Percentiles rank a stretch among this genome's conserved stretches.
phyloP scores from a whole-genome alignment of 2,329 filamentous ascomycete species.

The Mollisiaceae sp. region DNA sequence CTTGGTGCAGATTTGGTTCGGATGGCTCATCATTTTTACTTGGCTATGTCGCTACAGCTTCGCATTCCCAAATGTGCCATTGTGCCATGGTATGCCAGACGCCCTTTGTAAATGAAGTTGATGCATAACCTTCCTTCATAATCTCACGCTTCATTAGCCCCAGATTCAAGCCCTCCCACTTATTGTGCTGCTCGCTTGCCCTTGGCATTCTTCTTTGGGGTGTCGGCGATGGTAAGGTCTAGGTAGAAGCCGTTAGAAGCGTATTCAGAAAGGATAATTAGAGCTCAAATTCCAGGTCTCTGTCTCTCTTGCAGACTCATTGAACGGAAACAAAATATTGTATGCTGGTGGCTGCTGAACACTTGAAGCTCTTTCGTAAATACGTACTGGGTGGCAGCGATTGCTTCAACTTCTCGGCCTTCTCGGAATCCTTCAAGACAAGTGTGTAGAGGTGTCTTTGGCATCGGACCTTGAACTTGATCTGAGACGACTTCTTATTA shows the following conservation, averaged over 20 bases:
- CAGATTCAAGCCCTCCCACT: slow-evolving; percentile 15
- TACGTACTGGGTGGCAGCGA: slow-evolving; percentile 92
- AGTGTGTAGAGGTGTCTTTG: slow-evolving; percentile 95
- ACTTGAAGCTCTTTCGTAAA: slow-evolving; percentile 38
- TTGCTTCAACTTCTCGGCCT: slow-evolving; percentile 99
- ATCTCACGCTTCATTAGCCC: slow-evolving; percentile 7
- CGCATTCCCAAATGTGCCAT: slow-evolving; percentile 26
- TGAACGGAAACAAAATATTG: neutral
- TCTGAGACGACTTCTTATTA: slow-evolving; percentile 86
- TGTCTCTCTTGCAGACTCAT: neutral
- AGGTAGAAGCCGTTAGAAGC: slow-evolving; percentile 22
- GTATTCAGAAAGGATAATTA: neutral
- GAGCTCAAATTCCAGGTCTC: slow-evolving; percentile 23
- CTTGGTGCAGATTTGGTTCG: slow-evolving; percentile 14
- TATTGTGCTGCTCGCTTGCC: slow-evolving; percentile 43
- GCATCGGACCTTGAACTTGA: slow-evolving; percentile 99
- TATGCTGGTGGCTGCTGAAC: no score
- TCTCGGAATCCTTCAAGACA: slow-evolving; percentile 96
- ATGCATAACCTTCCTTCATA: slow-evolving; percentile 22
- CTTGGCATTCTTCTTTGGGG: slow-evolving; percentile 64
- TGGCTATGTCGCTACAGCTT: slow-evolving; percentile 34
- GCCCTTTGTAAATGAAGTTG: slow-evolving; percentile 30
- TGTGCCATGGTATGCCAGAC: slow-evolving; percentile 31
- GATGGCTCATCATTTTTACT: slow-evolving; percentile 31
- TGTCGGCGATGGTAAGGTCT: slow-evolving; percentile 64